Conservation (phyloP, 345 rosid species). For the Salix purpurea region DNA sequence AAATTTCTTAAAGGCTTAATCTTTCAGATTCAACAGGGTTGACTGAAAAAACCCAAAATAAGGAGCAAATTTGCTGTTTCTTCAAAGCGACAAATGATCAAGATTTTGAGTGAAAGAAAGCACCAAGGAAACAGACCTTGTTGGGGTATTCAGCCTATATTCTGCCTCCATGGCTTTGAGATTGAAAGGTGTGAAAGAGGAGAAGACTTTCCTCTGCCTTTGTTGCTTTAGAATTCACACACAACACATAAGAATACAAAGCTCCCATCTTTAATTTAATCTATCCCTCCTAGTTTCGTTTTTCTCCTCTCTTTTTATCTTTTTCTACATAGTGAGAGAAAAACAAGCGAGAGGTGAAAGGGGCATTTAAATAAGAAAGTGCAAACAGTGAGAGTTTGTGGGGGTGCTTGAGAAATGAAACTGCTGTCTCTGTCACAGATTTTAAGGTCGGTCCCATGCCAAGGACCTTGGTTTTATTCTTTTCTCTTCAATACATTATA, state of each 20-base stretch:
- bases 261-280: slow-evolving; percentile 16
- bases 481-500: not conserved
- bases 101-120: slow-evolving; percentile 5
- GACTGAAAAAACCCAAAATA: not conserved
- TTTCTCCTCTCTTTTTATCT: not conserved
- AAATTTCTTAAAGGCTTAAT: slow-evolving; percentile 3
- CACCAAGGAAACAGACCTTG: slow-evolving; percentile 36
- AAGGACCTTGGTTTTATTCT: slow-evolving; percentile 47
- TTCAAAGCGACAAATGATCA: slow-evolving; percentile 7
- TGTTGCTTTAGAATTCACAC: slow-evolving; percentile 43
- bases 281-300: not conserved
- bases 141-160: slow-evolving; percentile 52
- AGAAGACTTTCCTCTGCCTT: slow-evolving; percentile 51
- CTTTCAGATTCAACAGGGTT: not conserved
- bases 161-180: slow-evolving; percentile 39
- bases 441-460: slow-evolving; percentile 52
- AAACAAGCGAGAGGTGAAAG: not conserved
- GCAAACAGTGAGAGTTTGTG: not conserved
- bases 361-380: slow-evolving; percentile 10
- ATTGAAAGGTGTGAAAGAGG: slow-evolving; percentile 73
- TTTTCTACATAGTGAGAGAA: slow-evolving; percentile 2
- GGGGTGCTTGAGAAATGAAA: slow-evolving; percentile 34
- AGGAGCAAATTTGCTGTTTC: slow-evolving; percentile 3
- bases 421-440: slow-evolving; percentile 67
- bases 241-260: slow-evolving; percentile 44